phyloP scores from a whole-genome alignment of 139 green algal species.

The Haematococcus sp. region DNA sequence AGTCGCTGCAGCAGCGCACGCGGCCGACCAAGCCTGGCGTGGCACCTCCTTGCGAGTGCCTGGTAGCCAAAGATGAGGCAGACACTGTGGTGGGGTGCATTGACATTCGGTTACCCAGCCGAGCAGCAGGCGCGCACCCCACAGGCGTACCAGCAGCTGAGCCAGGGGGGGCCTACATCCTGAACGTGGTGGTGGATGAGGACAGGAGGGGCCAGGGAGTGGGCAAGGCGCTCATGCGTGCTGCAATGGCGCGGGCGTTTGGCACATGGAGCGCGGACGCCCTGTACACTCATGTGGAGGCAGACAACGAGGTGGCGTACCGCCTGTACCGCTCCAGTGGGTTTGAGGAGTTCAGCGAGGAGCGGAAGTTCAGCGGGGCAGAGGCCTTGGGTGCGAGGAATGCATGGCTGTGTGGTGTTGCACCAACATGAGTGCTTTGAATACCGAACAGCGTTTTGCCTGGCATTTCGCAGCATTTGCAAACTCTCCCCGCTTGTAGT shows the following conservation, averaged over 20 bases:
- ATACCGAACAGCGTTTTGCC: no score
- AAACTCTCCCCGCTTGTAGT: no score
- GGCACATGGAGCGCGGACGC: constrained; percentile 23
- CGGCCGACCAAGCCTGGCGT: not conserved
- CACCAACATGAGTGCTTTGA: no score
- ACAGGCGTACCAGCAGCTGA: constrained; percentile 19
- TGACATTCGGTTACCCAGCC: constrained; percentile 37
- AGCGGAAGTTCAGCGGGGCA: not conserved
- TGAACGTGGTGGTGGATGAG: constrained; percentile 58
- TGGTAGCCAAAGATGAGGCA: constrained; percentile 22
- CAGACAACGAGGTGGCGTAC: constrained; percentile 50
- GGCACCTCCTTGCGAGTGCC: constrained; percentile 38
- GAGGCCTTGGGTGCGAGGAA: no score
- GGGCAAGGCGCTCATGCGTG: constrained; percentile 43
- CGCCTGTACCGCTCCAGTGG: constrained; percentile 44
- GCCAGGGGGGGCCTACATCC: constrained; percentile 42
- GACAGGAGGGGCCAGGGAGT: constrained; percentile 39
- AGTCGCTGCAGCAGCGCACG: constrained; percentile 44
- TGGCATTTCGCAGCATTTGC: no score
- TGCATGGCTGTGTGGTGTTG: no score
- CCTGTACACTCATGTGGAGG: constrained; percentile 58
- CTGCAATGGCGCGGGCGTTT: constrained; percentile 40
- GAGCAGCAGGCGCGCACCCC: not conserved
- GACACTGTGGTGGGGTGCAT: constrained; percentile 48
- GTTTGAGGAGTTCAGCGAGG: constrained; percentile 33